Percentiles rank a stretch among this genome's conserved stretches.
These are phyloP conservation scores for Debaryomyces subglobosus DNA, from an alignment of 1,139 yeast species.

Conservation along the genomic window DNA sequence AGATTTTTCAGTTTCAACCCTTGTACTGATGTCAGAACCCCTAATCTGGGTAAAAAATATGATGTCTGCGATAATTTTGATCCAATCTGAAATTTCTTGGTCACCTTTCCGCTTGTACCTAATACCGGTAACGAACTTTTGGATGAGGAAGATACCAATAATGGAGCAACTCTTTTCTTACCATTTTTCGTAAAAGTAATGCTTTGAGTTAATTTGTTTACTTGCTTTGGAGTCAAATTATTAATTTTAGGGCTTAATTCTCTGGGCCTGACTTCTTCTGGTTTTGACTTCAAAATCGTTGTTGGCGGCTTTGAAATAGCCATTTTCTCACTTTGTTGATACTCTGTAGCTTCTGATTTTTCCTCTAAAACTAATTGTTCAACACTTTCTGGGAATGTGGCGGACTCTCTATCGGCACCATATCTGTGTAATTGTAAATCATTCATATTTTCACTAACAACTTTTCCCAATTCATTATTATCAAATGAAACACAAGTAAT, in stretches of 20 bases:
- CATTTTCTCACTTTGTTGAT: constrained; percentile 1
- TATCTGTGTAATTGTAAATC: constrained; percentile 74
- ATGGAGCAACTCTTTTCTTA: constrained; percentile 84
- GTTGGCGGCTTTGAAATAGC: constrained; percentile 9
- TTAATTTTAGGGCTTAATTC: constrained; percentile 12
- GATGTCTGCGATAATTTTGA: constrained; percentile 45
- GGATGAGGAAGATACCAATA: constrained; percentile 61
- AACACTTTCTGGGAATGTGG: constrained; percentile 84
- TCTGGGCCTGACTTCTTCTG: constrained; percentile 11
- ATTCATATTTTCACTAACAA: constrained; percentile 66
- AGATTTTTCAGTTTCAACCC: constrained; percentile 36
- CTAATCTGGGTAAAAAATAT: constrained; percentile 48
- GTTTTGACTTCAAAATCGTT: neutral
- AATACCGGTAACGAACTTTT: constrained; percentile 20
- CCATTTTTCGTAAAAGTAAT: constrained; percentile 76
- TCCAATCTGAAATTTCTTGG: constrained; percentile 24
- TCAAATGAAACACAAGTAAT: constrained; percentile 74
- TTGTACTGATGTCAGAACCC: constrained; percentile 50
- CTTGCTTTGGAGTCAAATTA: constrained; percentile 19
- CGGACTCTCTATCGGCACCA: constrained; percentile 85
- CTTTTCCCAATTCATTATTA: constrained; percentile 70
- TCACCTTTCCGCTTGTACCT: constrained; percentile 12
- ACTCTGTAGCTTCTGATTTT: constrained; percentile 34
- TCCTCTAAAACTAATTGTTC: constrained; percentile 78
- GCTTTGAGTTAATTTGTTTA: constrained; percentile 25